These are phyloP conservation scores for Edaphochlamys debaryana DNA, from an alignment of 139 green algal genomes.

Conservation along the genomic window DNA sequence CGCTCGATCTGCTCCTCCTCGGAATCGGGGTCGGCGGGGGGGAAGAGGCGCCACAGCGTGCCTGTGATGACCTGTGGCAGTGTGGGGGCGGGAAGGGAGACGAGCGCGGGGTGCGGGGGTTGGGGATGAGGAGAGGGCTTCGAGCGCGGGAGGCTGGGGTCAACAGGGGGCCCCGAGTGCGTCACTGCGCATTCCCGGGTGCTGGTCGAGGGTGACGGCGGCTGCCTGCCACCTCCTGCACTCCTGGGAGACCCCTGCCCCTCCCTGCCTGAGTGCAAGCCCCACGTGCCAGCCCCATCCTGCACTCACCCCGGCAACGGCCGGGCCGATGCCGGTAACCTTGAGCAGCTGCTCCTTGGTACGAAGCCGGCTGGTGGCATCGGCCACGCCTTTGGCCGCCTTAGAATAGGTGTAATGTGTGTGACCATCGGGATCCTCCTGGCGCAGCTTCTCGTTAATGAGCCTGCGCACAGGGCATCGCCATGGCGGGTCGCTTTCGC, in stretches of 20 bases:
- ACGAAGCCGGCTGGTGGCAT: slow-evolving; percentile 5
- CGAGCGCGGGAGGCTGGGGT: too few species aligned
- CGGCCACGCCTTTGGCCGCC: neutral
- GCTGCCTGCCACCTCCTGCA: too few species aligned
- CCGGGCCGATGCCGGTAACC: slow-evolving; percentile 19
- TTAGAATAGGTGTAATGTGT: neutral
- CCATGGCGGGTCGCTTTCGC: too few species aligned
- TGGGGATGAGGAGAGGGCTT: too few species aligned
- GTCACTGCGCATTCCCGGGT: too few species aligned
- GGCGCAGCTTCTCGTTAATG: neutral
- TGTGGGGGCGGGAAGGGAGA: neutral
- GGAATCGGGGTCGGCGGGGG: slow-evolving; percentile 30
- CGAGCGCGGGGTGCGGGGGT: neutral
- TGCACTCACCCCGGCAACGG: neutral
- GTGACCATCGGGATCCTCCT: neutral
- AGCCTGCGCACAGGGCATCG: neutral
- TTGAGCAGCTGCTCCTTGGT: slow-evolving; percentile 22
- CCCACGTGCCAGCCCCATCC: too few species aligned
- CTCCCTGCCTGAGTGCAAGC: too few species aligned
- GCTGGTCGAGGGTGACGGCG: too few species aligned
- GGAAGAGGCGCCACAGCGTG: slow-evolving; percentile 40
- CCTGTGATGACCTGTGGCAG: slow-evolving; percentile 2
- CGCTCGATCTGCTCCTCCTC: slow-evolving; percentile 37
- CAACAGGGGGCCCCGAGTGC: neutral
- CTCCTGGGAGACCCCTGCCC: too few species aligned